These are phyloP conservation scores for Aspergillus novoparasiticus DNA, from an alignment of 2,329 filamentous ascomycete genomes.

Conservation along the genomic window DNA sequence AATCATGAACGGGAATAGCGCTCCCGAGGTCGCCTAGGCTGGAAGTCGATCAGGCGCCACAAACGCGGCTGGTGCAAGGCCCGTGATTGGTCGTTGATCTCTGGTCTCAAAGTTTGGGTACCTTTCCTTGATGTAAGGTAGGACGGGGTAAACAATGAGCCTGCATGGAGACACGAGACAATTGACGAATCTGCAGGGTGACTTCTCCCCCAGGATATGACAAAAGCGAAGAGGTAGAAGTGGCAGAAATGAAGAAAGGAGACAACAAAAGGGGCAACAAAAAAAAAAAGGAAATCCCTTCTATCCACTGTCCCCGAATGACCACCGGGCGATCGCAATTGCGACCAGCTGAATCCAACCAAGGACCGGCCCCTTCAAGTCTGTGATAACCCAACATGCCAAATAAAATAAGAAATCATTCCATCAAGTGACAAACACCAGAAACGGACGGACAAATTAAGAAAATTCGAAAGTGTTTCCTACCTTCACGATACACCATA, in stretches of 20 bases:
- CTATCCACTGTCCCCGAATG: neutral
- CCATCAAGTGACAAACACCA: neutral
- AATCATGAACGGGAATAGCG: slow-evolving; percentile 35
- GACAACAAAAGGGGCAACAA: neutral
- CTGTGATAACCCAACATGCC: neutral
- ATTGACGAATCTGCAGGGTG: neutral
- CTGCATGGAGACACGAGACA: slow-evolving; percentile 4
- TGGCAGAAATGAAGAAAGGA: slow-evolving; percentile 2
- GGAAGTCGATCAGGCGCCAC: slow-evolving; percentile 32
- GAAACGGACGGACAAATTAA: slow-evolving; percentile 10
- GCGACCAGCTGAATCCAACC: neutral
- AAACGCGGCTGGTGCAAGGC: slow-evolving; percentile 16
- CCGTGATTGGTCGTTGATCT: slow-evolving; percentile 21
- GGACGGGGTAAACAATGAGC: slow-evolving; percentile 13
- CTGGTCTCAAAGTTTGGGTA: slow-evolving; percentile 20
- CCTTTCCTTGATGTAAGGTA: slow-evolving; percentile 11
- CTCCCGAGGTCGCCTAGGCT: slow-evolving; percentile 34
- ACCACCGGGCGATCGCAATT: neutral
- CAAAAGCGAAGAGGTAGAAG: neutral
- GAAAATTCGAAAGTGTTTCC: slow-evolving; percentile 10
- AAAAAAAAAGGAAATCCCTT: neutral
- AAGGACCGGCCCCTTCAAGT: neutral
- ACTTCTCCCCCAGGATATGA: neutral
- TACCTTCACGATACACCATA: slow-evolving; percentile 33
- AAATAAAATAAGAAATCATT: neutral